Conservation (phyloP, 768 basidiomycete genomes). For the Xerocomus brunneocitrinus region DNA sequence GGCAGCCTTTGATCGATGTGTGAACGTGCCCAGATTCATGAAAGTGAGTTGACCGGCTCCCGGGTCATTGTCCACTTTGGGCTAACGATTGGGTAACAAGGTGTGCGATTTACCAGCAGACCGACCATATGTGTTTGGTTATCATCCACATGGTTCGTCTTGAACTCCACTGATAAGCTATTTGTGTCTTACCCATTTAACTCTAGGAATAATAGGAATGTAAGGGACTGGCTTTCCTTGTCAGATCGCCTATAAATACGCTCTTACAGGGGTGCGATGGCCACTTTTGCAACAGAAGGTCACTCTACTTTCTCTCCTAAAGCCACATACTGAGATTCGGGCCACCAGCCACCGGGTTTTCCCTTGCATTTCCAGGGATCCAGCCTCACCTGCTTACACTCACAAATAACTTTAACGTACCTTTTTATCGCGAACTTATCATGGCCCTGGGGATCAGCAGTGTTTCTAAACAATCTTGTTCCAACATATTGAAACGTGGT, state of each 20-base stretch:
- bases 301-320: conserved; percentile 3
- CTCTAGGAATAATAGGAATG: conserved; percentile 93
- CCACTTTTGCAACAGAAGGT: conserved; percentile 97
- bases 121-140: conserved; percentile 93
- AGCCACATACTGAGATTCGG: background rate
- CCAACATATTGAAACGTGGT: conserved; percentile 70
- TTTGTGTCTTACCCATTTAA: conserved; percentile 2
- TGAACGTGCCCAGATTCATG: conserved; percentile 11
- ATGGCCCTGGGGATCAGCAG: conserved; percentile 87
- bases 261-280: conserved; percentile 74
- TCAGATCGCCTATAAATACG: background rate
- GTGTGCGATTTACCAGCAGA: conserved; percentile 89
- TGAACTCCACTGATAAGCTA: background rate
- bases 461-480: conserved; percentile 86
- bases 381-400: conserved; percentile 90
- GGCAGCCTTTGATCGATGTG: background rate
- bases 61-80: background rate
- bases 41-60: conserved; percentile 31
- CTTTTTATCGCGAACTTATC: conserved; percentile 90
- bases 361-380: conserved; percentile 84
- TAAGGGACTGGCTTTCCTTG: conserved; percentile 37
- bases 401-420: conserved; percentile 84
- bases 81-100: conserved; percentile 25
- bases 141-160: conserved; percentile 88
- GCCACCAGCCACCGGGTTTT: conserved; percentile 82